These are phyloP conservation scores for Russula sp. DNA, from an alignment of 768 basidiomycete genomes.

Conservation along the genomic window DNA sequence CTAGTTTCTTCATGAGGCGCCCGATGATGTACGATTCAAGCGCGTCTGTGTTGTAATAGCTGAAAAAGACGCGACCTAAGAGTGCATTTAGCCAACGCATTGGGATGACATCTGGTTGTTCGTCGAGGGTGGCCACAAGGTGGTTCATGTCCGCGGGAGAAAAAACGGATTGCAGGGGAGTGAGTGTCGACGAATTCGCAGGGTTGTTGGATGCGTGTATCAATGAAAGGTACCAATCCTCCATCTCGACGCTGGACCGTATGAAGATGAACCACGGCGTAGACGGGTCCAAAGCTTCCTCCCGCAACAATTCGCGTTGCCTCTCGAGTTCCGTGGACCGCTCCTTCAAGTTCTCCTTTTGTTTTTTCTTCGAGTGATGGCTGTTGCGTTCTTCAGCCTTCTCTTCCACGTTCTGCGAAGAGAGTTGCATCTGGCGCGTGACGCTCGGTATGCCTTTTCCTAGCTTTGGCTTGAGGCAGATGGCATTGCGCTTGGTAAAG, in stretches of 20 bases:
- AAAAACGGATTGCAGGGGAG: constrained; percentile 60
- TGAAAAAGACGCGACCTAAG: constrained; percentile 88
- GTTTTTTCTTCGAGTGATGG: constrained; percentile 37
- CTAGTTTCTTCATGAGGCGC: constrained; percentile 87
- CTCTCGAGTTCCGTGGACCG: constrained; percentile 29
- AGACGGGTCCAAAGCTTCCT: constrained; percentile 43
- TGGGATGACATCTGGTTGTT: constrained; percentile 91
- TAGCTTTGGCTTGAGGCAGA: constrained; percentile 58
- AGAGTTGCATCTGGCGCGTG: constrained; percentile 44
- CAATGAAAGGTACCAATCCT: constrained; percentile 90
- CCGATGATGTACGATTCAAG: constrained; percentile 82
- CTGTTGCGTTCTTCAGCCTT: constrained; percentile 36
- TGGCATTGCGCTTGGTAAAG: constrained; percentile 84
- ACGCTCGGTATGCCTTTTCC: constrained; percentile 37
- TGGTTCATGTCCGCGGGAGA: constrained; percentile 69
- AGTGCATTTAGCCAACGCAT: constrained; percentile 97
- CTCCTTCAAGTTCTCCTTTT: constrained; percentile 31
- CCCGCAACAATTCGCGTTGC: constrained; percentile 33
- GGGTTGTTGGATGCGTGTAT: constrained; percentile 65
- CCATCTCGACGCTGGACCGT: constrained; percentile 84
- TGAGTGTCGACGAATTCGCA: constrained; percentile 52
- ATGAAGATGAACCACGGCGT: constrained; percentile 94
- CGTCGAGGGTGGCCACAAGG: constrained; percentile 79
- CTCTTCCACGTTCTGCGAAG: constrained; percentile 25
- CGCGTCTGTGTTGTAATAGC: constrained; percentile 75